Conservation (phyloP, 257 asterid species). For the Ophiorrhiza pumila region DNA sequence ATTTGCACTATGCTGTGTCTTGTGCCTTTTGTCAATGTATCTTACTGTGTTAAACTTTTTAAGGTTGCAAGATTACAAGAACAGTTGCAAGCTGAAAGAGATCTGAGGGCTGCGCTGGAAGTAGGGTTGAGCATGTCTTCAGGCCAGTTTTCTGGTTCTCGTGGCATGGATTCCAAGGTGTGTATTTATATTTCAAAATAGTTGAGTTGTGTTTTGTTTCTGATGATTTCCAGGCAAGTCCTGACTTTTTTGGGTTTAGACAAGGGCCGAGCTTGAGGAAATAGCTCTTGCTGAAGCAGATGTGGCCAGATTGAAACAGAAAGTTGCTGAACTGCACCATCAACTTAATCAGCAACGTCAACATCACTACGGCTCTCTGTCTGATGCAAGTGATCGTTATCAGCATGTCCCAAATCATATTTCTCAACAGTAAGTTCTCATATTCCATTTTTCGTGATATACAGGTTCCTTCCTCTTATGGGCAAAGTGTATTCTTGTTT, state of each 20-base stretch:
- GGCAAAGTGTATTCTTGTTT: background rate
- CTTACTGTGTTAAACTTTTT: conserved; percentile 11
- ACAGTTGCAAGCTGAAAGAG: conserved; percentile 98
- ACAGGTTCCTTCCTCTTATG: background rate
- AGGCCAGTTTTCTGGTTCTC: conserved; percentile 72
- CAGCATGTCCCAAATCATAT: conserved; percentile 52
- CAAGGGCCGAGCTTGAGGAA: conserved; percentile 97
- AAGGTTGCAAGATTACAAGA: conserved; percentile 94
- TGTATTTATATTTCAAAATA: conserved; percentile 16
- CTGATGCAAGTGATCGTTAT: conserved; percentile 64
- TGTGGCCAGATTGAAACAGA: conserved; percentile 89
- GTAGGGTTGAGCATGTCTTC: conserved; percentile 96
- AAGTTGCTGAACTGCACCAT: conserved; percentile 96
- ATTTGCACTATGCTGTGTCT: background rate
- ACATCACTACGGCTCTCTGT: conserved; percentile 73
- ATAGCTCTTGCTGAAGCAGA: conserved; percentile 99
- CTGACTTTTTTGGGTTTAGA: conserved; percentile 42
- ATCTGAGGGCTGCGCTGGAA: conserved; percentile 88
- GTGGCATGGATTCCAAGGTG: conserved; percentile 92
- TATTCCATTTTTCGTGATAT: background rate
- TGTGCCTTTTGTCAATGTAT: background rate
- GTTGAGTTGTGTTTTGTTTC: background rate
- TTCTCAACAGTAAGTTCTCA: conserved; percentile 57
- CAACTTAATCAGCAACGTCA: conserved; percentile 96
- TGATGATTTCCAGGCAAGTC: background rate